These are phyloP conservation scores for Clitoria ternatea DNA, from an alignment of 306 rosid genomes.

Conservation along the genomic window DNA sequence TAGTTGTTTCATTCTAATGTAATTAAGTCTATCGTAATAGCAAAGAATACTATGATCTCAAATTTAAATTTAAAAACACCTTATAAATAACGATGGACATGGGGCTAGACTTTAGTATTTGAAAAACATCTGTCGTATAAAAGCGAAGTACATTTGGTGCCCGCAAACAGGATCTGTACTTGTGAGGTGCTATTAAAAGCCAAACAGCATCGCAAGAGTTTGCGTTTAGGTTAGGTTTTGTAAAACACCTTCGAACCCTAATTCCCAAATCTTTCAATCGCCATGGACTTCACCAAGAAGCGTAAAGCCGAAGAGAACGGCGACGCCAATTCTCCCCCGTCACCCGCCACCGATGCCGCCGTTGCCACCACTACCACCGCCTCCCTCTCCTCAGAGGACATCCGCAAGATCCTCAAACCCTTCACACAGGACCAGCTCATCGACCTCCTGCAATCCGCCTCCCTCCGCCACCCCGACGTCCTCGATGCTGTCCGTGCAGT, in stretches of 20 bases:
- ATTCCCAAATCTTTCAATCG: background rate
- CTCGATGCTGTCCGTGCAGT: slow-evolving; percentile 63
- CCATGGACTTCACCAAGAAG: slow-evolving; percentile 72
- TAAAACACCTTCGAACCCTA: slow-evolving; percentile 24
- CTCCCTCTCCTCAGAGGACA: slow-evolving; percentile 55
- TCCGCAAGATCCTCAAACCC: slow-evolving; percentile 67
- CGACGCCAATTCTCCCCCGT: slow-evolving; percentile 20
- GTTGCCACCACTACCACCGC: background rate
- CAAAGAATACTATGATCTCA: too few relatives aligned
- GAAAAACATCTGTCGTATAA: too few relatives aligned
- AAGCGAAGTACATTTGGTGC: too few relatives aligned
- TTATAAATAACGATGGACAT: too few relatives aligned
- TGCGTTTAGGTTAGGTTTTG: background rate
- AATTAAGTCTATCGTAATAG: too few relatives aligned
- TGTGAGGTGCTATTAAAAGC: too few relatives aligned
- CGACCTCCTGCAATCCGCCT: slow-evolving; percentile 62
- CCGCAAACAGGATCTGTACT: background rate
- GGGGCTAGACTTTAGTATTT: too few relatives aligned
- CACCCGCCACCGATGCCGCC: background rate
- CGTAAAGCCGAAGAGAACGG: slow-evolving; percentile 86
- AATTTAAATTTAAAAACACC: too few relatives aligned
- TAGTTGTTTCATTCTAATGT: too few relatives aligned
- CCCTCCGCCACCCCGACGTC: slow-evolving; percentile 62
- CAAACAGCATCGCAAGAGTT: background rate
- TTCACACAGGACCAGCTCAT: slow-evolving; percentile 67